These are phyloP conservation scores for Paramecium tetraurelia DNA, from an alignment of 73 alveolate genomes.

Conservation along the genomic window DNA sequence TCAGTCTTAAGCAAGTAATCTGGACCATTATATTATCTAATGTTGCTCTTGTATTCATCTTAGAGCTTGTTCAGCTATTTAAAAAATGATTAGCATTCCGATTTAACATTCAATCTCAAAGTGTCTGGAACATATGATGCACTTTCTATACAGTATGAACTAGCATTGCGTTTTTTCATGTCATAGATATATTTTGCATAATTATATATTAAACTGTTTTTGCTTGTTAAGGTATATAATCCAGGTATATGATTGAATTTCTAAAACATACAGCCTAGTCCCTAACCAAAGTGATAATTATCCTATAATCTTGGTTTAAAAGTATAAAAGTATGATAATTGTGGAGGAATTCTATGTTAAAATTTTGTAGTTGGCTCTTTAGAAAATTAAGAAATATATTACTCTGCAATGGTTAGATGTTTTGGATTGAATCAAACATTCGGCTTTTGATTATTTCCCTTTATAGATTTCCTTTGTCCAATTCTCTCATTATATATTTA, in stretches of 20 bases:
- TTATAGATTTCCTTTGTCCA: background rate
- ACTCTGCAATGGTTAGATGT: background rate
- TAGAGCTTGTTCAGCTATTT: background rate
- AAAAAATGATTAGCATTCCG: background rate
- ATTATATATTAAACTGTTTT: background rate
- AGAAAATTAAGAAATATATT: background rate
- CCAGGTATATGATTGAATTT: conserved; percentile 39
- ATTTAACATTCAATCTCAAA: background rate
- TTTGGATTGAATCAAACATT: conserved; percentile 22
- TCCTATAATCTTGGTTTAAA: conserved; percentile 14
- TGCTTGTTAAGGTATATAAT: conserved; percentile 2
- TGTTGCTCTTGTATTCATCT: background rate
- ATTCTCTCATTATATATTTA: conserved; percentile 23
- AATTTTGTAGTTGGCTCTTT: conserved; percentile 14
- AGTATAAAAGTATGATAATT: conserved; percentile 41
- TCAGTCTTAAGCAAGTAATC: conserved; percentile 21
- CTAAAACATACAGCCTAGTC: conserved; percentile 1
- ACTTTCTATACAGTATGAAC: background rate
- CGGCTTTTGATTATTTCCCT: conserved; percentile 4
- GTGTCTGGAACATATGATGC: background rate
- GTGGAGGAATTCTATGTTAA: background rate
- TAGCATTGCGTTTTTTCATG: background rate
- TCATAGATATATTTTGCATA: background rate
- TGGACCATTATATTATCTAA: background rate
- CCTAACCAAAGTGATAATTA: background rate